A percentile compares a stretch with the other conserved stretches of the same genome.
phyloP scores from a whole-genome alignment of 345 rosid species.

The Leavenworthia alabamica region DNA sequence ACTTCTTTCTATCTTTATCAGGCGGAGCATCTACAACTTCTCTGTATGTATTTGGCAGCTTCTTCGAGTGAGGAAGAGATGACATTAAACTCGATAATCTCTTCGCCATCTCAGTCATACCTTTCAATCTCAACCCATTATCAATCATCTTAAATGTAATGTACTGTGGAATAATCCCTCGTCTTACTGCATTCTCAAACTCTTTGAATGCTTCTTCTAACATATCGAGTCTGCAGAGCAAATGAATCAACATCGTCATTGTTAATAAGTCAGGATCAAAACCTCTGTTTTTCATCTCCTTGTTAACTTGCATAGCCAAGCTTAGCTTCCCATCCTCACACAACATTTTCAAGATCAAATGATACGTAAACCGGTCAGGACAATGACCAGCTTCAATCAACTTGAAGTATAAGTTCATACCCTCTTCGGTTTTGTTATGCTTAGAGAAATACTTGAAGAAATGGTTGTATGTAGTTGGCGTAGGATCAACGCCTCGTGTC shows the following conservation, averaged over 20 bases:
- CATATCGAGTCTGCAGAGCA: conserved; percentile 53
- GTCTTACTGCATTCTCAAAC: conserved; percentile 60
- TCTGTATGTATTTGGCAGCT: conserved; percentile 45
- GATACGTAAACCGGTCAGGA: conserved; percentile 64
- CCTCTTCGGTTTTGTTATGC: conserved; percentile 57
- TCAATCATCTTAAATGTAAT: conserved; percentile 63
- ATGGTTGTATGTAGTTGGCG: conserved; percentile 65
- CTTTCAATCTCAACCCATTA: conserved; percentile 48
- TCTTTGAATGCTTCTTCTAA: conserved; percentile 62
- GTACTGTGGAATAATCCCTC: conserved; percentile 68
- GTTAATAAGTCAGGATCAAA: conserved; percentile 60
- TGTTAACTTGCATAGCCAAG: conserved; percentile 60
- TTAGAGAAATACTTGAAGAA: conserved; percentile 61
- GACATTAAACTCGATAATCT: conserved; percentile 54
- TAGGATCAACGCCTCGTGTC: conserved; percentile 56
- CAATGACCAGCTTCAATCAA: conserved; percentile 66
- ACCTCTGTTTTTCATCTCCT: conserved; percentile 71
- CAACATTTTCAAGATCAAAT: conserved; percentile 71
- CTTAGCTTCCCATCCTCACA: conserved; percentile 70
- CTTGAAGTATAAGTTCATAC: conserved; percentile 68
- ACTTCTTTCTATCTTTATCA: conserved; percentile 41
- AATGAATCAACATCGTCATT: conserved; percentile 62
- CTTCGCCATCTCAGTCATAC: conserved; percentile 51
- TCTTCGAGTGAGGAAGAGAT: conserved; percentile 55
- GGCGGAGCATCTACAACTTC: conserved; percentile 26